Evolutionary conservation across 2,329 filamentous ascomycete genomes (phyloP).

Genomic region (Colletotrichum costaricense): DNA sequence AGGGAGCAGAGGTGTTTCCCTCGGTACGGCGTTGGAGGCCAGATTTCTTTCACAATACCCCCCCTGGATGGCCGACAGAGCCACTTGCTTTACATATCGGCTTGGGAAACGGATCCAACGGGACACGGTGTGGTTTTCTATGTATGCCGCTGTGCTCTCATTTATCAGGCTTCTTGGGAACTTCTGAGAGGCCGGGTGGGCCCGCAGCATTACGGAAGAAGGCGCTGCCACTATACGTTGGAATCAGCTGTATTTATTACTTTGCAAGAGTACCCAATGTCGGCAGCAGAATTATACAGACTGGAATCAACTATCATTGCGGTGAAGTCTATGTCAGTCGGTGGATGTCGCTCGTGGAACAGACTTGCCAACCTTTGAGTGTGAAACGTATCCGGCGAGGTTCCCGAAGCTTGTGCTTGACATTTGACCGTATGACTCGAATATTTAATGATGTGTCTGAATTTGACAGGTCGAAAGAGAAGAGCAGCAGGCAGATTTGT

Average conservation of each 20-base stretch:
- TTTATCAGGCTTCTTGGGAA: conserved; percentile 21
- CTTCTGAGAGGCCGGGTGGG: neutral
- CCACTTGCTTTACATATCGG: conserved; percentile 10
- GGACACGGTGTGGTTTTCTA: neutral
- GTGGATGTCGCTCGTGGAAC: neutral
- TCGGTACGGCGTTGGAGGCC: conserved; percentile 28
- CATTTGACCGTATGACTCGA: neutral
- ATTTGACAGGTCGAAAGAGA: neutral
- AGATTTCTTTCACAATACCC: conserved; percentile 31
- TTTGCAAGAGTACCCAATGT: conserved; percentile 7
- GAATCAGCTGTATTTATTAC: conserved; percentile 11
- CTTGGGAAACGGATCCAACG: conserved; percentile 1
- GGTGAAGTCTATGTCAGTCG: neutral
- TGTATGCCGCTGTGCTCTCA: conserved; percentile 8
- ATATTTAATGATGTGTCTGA: neutral
- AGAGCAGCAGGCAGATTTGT: neutral
- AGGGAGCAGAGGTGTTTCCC: conserved; percentile 6
- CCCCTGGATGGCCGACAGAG: conserved; percentile 3
- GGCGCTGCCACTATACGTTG: conserved; percentile 2
- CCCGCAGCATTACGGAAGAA: neutral
- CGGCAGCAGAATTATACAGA: neutral
- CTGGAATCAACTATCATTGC: neutral
- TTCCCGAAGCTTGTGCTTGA: neutral
- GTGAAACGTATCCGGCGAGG: neutral
- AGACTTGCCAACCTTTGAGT: neutral